Percentiles rank a stretch among this genome's conserved stretches.
Conservation (phyloP, 495 filamentous ascomycete species). For the Neurospora tetraspora region DNA sequence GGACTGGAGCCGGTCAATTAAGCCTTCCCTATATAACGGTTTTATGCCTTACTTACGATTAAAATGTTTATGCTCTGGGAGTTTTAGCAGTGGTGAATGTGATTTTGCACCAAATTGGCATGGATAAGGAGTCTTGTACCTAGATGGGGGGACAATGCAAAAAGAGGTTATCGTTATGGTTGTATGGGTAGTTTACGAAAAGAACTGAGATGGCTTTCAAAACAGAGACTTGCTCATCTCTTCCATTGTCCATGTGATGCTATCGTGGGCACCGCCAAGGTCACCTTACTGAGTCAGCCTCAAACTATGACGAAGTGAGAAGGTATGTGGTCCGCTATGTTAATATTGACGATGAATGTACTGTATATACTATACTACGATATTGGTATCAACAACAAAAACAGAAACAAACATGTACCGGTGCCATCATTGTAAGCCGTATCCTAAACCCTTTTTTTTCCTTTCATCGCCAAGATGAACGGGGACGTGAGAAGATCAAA, state of each 20-base stretch:
- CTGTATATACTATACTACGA: neutral
- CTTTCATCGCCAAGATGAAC: neutral
- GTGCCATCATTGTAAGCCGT: too few species aligned
- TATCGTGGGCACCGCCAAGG: neutral
- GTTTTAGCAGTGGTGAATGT: neutral
- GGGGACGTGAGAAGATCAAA: neutral
- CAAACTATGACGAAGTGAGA: too few species aligned
- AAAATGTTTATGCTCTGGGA: neutral
- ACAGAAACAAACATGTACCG: neutral
- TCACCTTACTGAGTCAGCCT: neutral
- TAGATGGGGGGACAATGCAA: neutral
- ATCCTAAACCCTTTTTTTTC: neutral
- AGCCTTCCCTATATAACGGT: neutral
- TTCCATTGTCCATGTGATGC: neutral
- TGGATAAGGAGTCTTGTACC: neutral
- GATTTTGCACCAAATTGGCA: neutral
- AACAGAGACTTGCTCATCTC: neutral
- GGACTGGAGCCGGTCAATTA: constrained; percentile 14
- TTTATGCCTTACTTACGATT: neutral
- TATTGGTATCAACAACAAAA: neutral
- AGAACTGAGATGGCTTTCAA: neutral
- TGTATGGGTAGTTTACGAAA: neutral
- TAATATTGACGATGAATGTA: neutral
- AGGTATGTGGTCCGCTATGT: neutral
- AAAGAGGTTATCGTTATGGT: neutral